Conservation (phyloP, 2,329 filamentous ascomycete species). For the Talaromyces sp. region DNA sequence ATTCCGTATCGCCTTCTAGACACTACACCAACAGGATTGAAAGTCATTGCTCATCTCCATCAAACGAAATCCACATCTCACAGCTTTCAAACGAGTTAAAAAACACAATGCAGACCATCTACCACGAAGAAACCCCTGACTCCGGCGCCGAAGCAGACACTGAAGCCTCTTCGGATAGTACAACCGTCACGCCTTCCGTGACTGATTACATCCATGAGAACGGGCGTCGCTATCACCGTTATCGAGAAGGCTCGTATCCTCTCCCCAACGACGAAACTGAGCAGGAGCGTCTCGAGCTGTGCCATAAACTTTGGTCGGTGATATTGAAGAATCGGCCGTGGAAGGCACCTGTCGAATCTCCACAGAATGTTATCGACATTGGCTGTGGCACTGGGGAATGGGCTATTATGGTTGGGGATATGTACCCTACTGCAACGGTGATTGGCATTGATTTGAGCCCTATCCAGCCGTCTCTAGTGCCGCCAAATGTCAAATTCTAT, state of each 20-base stretch:
- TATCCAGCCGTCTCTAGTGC: conserved; percentile 33
- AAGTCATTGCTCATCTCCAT: neutral
- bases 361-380: conserved; percentile 34
- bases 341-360: conserved; percentile 20
- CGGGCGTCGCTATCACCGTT: conserved; percentile 35
- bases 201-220: conserved; percentile 33
- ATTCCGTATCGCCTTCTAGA: neutral
- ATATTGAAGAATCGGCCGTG: conserved; percentile 23
- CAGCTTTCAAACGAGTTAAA: neutral
- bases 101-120: neutral
- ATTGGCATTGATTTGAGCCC: conserved; percentile 36
- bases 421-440: conserved; percentile 31
- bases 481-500: conserved; percentile 30
- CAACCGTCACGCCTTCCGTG: neutral
- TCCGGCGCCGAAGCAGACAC: neutral
- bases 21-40: neutral
- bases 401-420: conserved; percentile 34
- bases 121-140: neutral
- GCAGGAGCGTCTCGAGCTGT: conserved; percentile 27
- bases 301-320: conserved; percentile 24
- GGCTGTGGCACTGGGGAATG: conserved; percentile 42
- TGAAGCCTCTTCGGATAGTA: neutral
- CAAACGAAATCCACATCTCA: neutral
- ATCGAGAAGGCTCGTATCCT: conserved; percentile 20
- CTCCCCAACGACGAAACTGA: conserved; percentile 34